Base-by-base conservation (phyloP, 148 eudicot genomes). In the Dianthus caryophyllus region DNA sequence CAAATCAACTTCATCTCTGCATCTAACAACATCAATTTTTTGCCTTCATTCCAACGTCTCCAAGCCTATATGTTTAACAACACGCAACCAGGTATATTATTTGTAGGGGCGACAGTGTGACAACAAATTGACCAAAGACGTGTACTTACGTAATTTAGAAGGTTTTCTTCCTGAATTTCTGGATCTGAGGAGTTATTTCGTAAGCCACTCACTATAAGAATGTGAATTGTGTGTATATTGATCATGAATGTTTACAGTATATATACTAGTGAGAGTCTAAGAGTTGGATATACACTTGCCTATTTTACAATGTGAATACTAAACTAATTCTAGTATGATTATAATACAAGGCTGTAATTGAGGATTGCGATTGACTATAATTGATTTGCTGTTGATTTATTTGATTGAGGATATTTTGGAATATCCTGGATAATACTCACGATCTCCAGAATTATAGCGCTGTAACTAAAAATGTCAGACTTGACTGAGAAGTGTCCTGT, bases 401-500 rank as follows among this genome's bases (percentile, higher is more conserved):
- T n/a, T n/a, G n/a, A n/a, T n/a, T n/a, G n/a, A n/a, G n/a, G n/a
- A n/a, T n/a, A n/a, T n/a, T n/a, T n/a, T n/a, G n/a, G n/a, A n/a
- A n/a, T n/a, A n/a, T n/a, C n/a, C n/a, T n/a, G n/a, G n/a, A n/a
- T n/a, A n/a, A n/a, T 82, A 58, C 79, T 82, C 36, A 84, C 70
- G 36, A 86, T 81, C 65, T 88, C 96, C 65, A 88, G 74, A 70
- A 86, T 79, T 63, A 88, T 73, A 30, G 86, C 85, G 11, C 96
- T 87, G 29, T 39, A 83, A 55, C 96, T 88, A 31, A 75, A 88
- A 20, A 88, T 83, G 70, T 88, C 91, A 0, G 96, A 85, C 70
- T 88, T 88, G 70, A 82, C 89, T 17, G 96, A 86, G 16, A 81
- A 80, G 60, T 88, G 81, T 36, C 96, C 96, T 54, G 82, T 77